Evolutionary conservation across 306 rosid genomes (phyloP).

Genomic region (Trifolium fragiferum): DNA sequence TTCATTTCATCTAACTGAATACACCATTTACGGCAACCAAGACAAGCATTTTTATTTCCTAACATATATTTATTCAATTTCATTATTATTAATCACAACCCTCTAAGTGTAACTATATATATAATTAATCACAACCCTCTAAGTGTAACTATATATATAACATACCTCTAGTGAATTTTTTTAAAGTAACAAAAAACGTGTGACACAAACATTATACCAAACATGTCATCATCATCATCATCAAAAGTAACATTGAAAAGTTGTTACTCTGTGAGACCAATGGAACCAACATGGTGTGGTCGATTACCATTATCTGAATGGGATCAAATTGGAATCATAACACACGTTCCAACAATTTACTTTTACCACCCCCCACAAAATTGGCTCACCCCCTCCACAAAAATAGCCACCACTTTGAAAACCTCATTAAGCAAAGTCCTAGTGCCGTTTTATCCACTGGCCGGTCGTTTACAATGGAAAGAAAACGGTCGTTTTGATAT

Average conservation of each 20-base stretch:
- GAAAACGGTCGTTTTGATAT: conserved; percentile 57
- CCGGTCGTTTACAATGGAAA: conserved; percentile 62
- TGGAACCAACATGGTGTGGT: conserved; percentile 51
- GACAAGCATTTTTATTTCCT: background rate
- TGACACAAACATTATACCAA: background rate
- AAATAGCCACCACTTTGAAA: conserved; percentile 46
- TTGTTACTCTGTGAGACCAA: conserved; percentile 45
- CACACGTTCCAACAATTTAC: conserved; percentile 59
- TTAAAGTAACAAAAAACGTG: background rate
- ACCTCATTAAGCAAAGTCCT: conserved; percentile 54
- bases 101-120: background rate
- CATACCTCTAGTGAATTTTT: background rate
- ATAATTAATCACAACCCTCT: background rate
- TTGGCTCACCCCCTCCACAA: background rate
- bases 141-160: background rate
- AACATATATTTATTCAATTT: background rate
- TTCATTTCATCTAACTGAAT: conserved; percentile 38
- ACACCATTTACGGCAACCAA: conserved; percentile 22
- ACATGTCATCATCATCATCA: conserved; percentile 36
- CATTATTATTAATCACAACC: background rate
- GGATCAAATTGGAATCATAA: conserved; percentile 59
- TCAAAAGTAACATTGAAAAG: conserved; percentile 45
- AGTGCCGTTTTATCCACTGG: conserved; percentile 67
- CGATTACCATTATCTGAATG: conserved; percentile 50
- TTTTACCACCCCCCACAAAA: conserved; percentile 46